phyloP scores from a whole-genome alignment of 768 basidiomycete genomes.

The Mycena maculata region DNA sequence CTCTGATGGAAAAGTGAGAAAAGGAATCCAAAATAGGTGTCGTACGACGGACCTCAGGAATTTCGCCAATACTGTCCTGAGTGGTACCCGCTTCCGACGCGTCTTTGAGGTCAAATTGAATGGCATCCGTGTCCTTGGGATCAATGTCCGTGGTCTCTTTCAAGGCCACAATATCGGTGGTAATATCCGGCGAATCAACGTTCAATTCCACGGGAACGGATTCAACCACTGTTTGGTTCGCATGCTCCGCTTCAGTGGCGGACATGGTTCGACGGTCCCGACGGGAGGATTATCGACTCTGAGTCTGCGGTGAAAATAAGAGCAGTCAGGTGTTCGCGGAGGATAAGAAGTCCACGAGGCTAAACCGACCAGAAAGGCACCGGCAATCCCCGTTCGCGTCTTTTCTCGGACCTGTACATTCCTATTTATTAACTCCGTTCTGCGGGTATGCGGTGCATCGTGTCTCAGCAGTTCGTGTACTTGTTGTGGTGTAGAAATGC shows the following conservation, averaged over 20 bases:
- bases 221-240: background rate
- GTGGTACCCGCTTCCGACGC: conserved; percentile 9
- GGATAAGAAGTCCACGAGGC: conserved; percentile 18
- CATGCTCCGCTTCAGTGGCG: conserved; percentile 11
- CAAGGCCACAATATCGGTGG: background rate
- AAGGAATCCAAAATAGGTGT: background rate
- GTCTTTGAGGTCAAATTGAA: background rate
- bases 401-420: too few species aligned
- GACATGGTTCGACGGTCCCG: conserved; percentile 16
- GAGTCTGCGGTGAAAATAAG: conserved; percentile 5
- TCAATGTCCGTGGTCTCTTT: background rate
- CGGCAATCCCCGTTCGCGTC: too few species aligned
- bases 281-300: background rate
- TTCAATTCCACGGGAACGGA: conserved; percentile 4
- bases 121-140: background rate
- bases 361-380: background rate
- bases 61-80: background rate
- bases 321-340: conserved; percentile 18
- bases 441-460: too few species aligned
- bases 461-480: too few species aligned
- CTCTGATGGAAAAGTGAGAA: conserved; percentile 4
- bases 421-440: too few species aligned
- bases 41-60: conserved; percentile 21
- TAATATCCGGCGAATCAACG: conserved; percentile 10
- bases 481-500: background rate